phyloP scores from a whole-genome alignment of 164 flowering plant species.

The Kalanchoe fedtschenkoi region DNA sequence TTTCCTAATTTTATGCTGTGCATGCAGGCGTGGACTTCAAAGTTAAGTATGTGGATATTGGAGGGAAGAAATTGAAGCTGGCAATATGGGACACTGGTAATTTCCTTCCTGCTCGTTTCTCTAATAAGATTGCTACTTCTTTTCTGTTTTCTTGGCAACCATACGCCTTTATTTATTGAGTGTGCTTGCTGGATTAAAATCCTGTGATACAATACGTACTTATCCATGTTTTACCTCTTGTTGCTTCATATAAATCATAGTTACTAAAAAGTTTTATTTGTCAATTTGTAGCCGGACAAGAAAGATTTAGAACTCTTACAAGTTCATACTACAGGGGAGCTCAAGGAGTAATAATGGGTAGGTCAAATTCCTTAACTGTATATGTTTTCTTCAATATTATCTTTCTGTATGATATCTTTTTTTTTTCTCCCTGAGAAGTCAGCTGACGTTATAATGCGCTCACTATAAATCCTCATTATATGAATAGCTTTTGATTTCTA shows the following conservation, averaged over 20 bases:
- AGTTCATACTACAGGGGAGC: slow-evolving; percentile 47
- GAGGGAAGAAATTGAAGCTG: slow-evolving; percentile 83
- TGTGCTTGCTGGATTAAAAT: neutral
- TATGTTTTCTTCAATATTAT: neutral
- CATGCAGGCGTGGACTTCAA: slow-evolving; percentile 82
- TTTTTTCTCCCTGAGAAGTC: neutral
- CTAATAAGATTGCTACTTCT: neutral
- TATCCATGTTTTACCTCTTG: neutral
- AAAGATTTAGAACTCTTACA: slow-evolving; percentile 35
- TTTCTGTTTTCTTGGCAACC: neutral
- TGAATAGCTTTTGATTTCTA: neutral
- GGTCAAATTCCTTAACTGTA: neutral
- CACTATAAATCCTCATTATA: too few relatives aligned
- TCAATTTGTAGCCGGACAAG: slow-evolving; percentile 58
- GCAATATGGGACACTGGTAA: slow-evolving; percentile 90
- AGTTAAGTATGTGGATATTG: slow-evolving; percentile 58
- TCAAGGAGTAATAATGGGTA: slow-evolving; percentile 42
- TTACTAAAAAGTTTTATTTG: neutral
- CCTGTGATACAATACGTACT: neutral
- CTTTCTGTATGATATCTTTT: neutral
- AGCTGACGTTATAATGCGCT: too few relatives aligned
- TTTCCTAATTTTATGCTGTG: neutral
- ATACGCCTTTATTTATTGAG: neutral
- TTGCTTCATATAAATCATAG: neutral
- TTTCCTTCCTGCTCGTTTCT: neutral